Evolutionary conservation across 768 basidiomycete genomes (phyloP).

Genomic region (Suillus tomentosus): DNA sequence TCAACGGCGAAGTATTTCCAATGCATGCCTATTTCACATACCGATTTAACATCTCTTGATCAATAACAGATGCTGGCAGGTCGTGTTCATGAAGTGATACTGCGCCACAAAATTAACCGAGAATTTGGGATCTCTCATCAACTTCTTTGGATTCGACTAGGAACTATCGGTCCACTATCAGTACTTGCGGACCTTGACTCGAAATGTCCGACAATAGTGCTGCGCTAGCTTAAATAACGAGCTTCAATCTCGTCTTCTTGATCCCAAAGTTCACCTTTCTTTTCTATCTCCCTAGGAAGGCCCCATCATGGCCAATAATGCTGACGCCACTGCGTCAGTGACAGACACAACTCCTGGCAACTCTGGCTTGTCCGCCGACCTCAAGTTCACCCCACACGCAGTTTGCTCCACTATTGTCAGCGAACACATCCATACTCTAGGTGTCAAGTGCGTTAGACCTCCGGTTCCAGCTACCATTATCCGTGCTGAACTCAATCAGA

Average conservation of each 20-base stretch:
- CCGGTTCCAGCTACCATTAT: too few species aligned
- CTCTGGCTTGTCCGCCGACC: neutral
- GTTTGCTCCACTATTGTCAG: neutral
- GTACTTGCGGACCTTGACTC: neutral
- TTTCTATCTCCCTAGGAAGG: neutral
- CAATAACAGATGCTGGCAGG: too few species aligned
- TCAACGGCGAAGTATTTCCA: too few species aligned
- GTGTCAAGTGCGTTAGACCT: neutral
- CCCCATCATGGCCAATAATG: neutral
- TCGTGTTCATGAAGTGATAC: too few species aligned
- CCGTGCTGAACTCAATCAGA: too few species aligned
- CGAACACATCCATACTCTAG: neutral
- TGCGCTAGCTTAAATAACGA: neutral
- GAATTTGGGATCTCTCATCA: neutral
- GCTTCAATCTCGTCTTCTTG: neutral
- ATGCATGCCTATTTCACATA: too few species aligned
- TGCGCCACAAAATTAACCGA: neutral
- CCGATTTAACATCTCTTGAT: too few species aligned
- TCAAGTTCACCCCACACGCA: conserved; percentile 8
- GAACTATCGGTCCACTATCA: neutral
- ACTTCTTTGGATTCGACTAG: neutral
- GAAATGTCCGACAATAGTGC: neutral
- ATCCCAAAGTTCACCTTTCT: neutral
- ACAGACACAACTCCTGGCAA: neutral
- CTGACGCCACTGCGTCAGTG: neutral